A percentile compares a stretch with the other conserved stretches of the same genome.
phyloP scores from a whole-genome alignment of 495 filamentous ascomycete species.

The Alectoria sarmentosa region DNA sequence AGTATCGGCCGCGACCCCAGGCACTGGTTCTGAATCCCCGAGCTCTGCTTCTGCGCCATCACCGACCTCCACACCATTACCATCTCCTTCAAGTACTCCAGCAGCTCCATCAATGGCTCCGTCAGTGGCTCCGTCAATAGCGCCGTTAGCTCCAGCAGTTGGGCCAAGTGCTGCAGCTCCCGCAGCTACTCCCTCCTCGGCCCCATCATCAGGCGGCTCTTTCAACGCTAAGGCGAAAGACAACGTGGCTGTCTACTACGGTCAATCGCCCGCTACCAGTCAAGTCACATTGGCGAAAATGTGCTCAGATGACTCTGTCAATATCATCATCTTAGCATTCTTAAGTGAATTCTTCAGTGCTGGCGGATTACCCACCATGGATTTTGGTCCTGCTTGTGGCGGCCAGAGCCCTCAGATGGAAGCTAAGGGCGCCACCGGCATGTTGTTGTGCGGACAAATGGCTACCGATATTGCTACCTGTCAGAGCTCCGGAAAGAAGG shows the following conservation, averaged over 20 bases:
- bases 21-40: neutral
- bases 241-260: constrained; percentile 28
- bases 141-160: neutral
- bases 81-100: neutral
- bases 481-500: constrained; percentile 42
- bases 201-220: constrained; percentile 9
- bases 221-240: constrained; percentile 18
- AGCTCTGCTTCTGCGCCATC: neutral
- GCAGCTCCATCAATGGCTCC: neutral
- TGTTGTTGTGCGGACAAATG: constrained; percentile 39
- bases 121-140: neutral
- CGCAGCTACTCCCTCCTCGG: neutral
- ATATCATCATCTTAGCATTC: constrained; percentile 49
- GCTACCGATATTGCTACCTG: constrained; percentile 42
- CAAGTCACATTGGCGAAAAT: constrained; percentile 20
- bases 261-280: constrained; percentile 21
- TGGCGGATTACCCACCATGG: constrained; percentile 28
- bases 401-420: constrained; percentile 21
- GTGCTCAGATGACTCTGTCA: constrained; percentile 33
- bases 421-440: constrained; percentile 24
- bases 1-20: neutral
- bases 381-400: constrained; percentile 28
- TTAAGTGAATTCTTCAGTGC: constrained; percentile 36
- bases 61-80: neutral
- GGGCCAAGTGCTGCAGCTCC: neutral